Conservation (phyloP, 768 basidiomycete genomes). For the Chiua virens region DNA sequence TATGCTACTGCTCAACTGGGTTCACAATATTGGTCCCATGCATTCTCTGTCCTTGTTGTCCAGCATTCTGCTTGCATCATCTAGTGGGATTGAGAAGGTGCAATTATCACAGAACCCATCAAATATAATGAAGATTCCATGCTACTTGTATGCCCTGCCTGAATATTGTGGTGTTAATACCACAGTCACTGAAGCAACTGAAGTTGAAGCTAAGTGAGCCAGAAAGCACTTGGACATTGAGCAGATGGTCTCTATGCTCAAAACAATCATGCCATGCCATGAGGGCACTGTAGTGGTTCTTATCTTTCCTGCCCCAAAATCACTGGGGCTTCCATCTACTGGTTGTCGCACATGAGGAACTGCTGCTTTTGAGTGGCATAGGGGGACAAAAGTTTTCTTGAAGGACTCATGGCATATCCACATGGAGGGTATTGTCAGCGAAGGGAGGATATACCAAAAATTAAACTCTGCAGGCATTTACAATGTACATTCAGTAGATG, state of each 20-base stretch:
- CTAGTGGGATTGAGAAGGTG: slow-evolving; percentile 13
- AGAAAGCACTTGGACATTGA: not conserved
- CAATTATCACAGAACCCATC: slow-evolving; percentile 6
- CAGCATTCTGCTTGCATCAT: slow-evolving; percentile 2
- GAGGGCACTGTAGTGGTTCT: not conserved
- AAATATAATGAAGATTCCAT: not conserved
- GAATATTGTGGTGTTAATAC: not conserved
- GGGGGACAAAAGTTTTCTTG: not conserved
- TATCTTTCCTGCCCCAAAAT: not conserved
- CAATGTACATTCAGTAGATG: too few relatives aligned
- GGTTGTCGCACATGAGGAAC: not conserved
- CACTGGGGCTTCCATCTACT: not conserved
- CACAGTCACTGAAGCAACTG: not conserved
- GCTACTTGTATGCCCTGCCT: not conserved
- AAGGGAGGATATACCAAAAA: too few relatives aligned
- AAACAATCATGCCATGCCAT: not conserved
- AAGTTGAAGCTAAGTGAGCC: not conserved
- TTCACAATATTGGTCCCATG: slow-evolving; percentile 16
- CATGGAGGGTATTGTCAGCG: too few relatives aligned
- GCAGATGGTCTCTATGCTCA: not conserved
- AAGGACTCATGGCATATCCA: too few relatives aligned
- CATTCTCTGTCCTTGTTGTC: slow-evolving; percentile 13
- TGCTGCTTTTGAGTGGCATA: not conserved
- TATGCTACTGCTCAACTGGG: slow-evolving; percentile 18
- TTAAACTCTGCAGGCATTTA: too few relatives aligned